Conservation (phyloP, 2,329 filamentous ascomycete genomes). For the Chlorencoelia australis region DNA sequence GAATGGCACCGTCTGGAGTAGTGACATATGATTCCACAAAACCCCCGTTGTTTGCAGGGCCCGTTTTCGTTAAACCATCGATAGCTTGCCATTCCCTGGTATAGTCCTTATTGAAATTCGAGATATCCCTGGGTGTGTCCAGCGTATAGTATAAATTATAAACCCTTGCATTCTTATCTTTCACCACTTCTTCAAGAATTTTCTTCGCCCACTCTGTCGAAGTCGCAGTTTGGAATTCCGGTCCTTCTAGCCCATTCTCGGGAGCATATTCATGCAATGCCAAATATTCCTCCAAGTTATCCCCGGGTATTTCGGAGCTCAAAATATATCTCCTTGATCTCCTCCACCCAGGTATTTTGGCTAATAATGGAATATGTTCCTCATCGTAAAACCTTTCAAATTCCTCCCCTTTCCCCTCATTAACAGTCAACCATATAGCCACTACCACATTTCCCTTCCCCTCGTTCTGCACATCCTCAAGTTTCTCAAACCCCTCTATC, state of each 20-base stretch:
- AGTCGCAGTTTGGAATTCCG: slow-evolving; percentile 52
- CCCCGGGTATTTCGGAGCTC: slow-evolving; percentile 46
- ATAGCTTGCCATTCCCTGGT: slow-evolving; percentile 28
- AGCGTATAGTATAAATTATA: slow-evolving; percentile 75
- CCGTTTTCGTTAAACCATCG: slow-evolving; percentile 36
- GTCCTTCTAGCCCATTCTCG: slow-evolving; percentile 54
- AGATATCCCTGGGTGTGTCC: slow-evolving; percentile 61
- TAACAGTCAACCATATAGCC: slow-evolving; percentile 43
- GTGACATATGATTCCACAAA: slow-evolving; percentile 59
- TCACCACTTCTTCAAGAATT: slow-evolving; percentile 49
- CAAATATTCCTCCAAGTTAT: slow-evolving; percentile 47
- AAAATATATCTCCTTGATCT: slow-evolving; percentile 62
- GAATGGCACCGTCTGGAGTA: slow-evolving; percentile 53
- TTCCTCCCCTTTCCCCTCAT: slow-evolving; percentile 44
- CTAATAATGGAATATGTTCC: slow-evolving; percentile 62
- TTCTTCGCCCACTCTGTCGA: slow-evolving; percentile 51
- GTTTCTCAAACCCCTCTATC: slow-evolving; percentile 44
- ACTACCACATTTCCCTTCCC: slow-evolving; percentile 51
- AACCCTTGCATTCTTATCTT: slow-evolving; percentile 43
- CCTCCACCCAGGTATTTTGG: slow-evolving; percentile 69
- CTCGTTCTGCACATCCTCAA: slow-evolving; percentile 51
- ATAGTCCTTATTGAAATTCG: slow-evolving; percentile 10
- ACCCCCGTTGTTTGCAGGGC: slow-evolving; percentile 34
- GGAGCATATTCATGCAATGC: slow-evolving; percentile 64
- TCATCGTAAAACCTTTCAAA: slow-evolving; percentile 62